These are phyloP conservation scores for Ramaria rubella DNA, from an alignment of 768 basidiomycete genomes.

Conservation along the genomic window DNA sequence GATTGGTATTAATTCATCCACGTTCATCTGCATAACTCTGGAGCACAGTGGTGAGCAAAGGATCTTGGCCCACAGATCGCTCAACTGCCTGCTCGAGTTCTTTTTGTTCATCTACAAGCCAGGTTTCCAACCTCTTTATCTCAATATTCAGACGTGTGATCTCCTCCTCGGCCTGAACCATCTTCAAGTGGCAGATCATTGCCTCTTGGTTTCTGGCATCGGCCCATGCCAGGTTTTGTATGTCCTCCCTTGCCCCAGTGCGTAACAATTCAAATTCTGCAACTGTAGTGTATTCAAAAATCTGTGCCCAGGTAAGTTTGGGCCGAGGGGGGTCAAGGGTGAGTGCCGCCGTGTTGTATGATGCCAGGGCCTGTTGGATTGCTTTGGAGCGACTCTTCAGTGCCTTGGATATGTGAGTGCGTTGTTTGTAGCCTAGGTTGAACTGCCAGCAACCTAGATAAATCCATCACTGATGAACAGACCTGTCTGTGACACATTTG, in stretches of 20 bases:
- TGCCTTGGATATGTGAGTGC: constrained; percentile 29
- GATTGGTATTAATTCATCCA: too few species aligned
- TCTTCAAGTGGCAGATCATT: constrained; percentile 24
- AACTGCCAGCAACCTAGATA: background rate
- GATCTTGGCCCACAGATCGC: background rate
- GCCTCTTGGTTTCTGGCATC: constrained; percentile 32
- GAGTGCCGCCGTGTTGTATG: constrained; percentile 26
- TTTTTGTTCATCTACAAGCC: constrained; percentile 21
- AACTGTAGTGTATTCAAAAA: constrained; percentile 14
- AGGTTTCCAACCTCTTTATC: constrained; percentile 21
- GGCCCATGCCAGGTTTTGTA: constrained; percentile 26
- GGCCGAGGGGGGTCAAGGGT: constrained; percentile 15
- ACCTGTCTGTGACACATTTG: constrained; percentile 21
- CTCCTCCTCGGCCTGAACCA: constrained; percentile 28
- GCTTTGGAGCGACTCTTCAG: constrained; percentile 25
- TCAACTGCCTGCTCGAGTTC: too few species aligned
- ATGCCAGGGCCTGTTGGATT: constrained; percentile 25
- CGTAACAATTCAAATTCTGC: constrained; percentile 18
- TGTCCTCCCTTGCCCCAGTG: constrained; percentile 22
- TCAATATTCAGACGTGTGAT: constrained; percentile 27
- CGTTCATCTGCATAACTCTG: background rate
- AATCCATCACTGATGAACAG: background rate
- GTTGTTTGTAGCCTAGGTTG: constrained; percentile 33
- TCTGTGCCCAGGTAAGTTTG: constrained; percentile 14
- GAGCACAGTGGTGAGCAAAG: background rate